Conservation (phyloP, 23 red algal species). For the Gracilaria domingensis region DNA sequence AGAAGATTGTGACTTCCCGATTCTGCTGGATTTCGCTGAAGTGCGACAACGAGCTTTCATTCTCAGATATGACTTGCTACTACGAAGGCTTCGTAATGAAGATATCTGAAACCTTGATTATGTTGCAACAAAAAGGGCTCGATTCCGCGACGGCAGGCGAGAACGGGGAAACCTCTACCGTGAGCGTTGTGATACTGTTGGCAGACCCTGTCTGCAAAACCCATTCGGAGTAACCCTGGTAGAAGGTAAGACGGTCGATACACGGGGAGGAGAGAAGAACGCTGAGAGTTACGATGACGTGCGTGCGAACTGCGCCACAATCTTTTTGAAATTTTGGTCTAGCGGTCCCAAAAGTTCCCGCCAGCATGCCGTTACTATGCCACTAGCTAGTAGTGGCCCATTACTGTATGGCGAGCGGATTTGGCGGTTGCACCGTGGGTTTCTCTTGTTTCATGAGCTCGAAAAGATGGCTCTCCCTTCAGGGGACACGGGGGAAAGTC, state of each 20-base stretch:
- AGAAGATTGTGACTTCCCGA: neutral
- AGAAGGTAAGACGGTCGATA: neutral
- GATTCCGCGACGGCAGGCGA: no score
- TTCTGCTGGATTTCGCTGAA: neutral
- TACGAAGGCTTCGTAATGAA: neutral
- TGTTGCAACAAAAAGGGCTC: neutral
- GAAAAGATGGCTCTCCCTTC: neutral
- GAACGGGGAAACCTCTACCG: neutral
- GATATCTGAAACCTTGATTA: neutral
- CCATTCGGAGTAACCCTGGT: no score
- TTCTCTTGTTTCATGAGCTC: neutral
- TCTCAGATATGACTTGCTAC: no score
- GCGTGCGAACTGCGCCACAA: neutral
- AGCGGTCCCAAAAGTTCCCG: neutral
- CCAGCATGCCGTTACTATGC: neutral
- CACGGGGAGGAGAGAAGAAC: neutral
- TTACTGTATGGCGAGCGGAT: neutral
- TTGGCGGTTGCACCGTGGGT: conserved; percentile 17
- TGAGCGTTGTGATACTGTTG: no score
- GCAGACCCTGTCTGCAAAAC: no score
- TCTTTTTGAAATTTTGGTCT: neutral
- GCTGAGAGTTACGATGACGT: neutral
- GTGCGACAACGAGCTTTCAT: conserved; percentile 26
- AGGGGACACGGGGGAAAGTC: no score
- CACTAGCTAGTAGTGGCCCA: no score